Percentiles rank a stretch among this genome's conserved stretches.
Conservation (phyloP, 176 grass and related monocot genomes). For the Oryza coarctata region DNA sequence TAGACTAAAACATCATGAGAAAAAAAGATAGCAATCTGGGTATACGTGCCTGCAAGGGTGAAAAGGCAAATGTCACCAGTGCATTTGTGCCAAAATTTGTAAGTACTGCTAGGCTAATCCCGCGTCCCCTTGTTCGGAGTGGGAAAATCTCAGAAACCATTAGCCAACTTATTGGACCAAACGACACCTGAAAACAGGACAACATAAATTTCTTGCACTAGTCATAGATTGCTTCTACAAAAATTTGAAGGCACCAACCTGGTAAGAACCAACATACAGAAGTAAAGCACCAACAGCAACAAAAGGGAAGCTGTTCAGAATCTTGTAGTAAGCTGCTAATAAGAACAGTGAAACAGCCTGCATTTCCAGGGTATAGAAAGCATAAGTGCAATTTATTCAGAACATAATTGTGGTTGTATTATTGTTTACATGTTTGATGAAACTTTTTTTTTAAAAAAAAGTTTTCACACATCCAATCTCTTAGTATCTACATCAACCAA, state of each 20-base stretch:
- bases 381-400: slow-evolving; percentile 11
- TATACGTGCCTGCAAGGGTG: slow-evolving; percentile 67
- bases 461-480: neutral
- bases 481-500: neutral
- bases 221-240: slow-evolving; percentile 1
- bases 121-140: slow-evolving; percentile 87
- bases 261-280: slow-evolving; percentile 88
- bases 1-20: too few relatives aligned
- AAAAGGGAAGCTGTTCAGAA: slow-evolving; percentile 62
- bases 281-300: slow-evolving; percentile 89
- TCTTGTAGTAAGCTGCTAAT: slow-evolving; percentile 92
- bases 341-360: slow-evolving; percentile 88
- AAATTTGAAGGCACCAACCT: slow-evolving; percentile 57
- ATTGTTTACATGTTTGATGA: neutral
- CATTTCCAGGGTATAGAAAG: slow-evolving; percentile 29
- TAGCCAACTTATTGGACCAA: slow-evolving; percentile 97
- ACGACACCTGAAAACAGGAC: slow-evolving; percentile 68
- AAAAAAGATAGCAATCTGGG: neutral
- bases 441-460: slow-evolving; percentile 24
- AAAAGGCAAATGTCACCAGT: slow-evolving; percentile 82
- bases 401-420: slow-evolving; percentile 19
- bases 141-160: slow-evolving; percentile 99
- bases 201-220: slow-evolving; percentile 18
- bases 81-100: slow-evolving; percentile 87
- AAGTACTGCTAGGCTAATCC: slow-evolving; percentile 91